phyloP scores from a whole-genome alignment of 257 asterid species.

The Solanum microdontum region DNA sequence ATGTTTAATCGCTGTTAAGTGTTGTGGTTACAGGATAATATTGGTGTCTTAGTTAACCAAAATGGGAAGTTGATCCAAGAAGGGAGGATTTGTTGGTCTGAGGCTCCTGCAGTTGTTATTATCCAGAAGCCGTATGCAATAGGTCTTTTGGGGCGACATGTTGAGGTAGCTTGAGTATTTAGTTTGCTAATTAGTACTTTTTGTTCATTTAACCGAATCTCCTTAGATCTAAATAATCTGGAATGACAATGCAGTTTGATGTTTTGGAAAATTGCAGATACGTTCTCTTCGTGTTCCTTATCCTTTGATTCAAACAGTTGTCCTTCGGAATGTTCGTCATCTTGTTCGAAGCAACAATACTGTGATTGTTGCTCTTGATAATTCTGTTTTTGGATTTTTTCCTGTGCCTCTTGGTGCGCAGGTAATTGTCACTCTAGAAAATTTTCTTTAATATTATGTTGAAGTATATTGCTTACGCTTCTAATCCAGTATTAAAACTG shows the following conservation, averaged over 20 bases:
- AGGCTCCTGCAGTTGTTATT: conserved; percentile 73
- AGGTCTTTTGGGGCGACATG: conserved; percentile 83
- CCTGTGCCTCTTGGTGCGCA: conserved; percentile 98
- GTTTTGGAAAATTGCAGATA: conserved; percentile 41
- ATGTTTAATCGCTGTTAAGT: background rate
- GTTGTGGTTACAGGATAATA: conserved; percentile 63
- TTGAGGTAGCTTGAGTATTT: conserved; percentile 56
- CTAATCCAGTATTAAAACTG: background rate
- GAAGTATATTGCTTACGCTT: background rate
- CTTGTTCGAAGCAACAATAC: conserved; percentile 53
- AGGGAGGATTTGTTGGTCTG: conserved; percentile 98
- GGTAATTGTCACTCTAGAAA: conserved; percentile 30
- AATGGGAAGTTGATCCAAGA: conserved; percentile 96
- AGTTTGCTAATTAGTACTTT: background rate
- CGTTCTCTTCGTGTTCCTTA: conserved; percentile 91
- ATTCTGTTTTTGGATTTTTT: conserved; percentile 80
- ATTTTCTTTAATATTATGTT: background rate
- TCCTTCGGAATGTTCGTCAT: conserved; percentile 78
- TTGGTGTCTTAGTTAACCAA: conserved; percentile 96
- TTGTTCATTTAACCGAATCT: background rate
- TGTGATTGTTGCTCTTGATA: conserved; percentile 67
- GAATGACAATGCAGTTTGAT: conserved; percentile 9
- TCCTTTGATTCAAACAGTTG: conserved; percentile 88
- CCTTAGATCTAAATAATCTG: background rate
- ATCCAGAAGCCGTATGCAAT: conserved; percentile 81